Conservation (phyloP, 2,329 filamentous ascomycete genomes). For the Talaromyces verruculosus region DNA sequence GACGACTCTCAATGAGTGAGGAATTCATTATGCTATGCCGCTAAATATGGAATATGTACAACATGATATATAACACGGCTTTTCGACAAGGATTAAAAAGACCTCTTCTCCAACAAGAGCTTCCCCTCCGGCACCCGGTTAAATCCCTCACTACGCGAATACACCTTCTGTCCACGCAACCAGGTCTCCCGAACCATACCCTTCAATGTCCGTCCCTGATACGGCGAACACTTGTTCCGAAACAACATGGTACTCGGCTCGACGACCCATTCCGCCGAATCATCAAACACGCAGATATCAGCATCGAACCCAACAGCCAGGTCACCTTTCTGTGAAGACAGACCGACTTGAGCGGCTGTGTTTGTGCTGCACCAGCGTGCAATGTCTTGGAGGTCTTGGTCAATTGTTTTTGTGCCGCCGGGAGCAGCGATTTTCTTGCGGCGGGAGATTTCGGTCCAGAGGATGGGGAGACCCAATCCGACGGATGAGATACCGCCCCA, state of each 20-base stretch:
- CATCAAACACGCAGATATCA: slow-evolving; percentile 90
- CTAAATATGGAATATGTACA: slow-evolving; percentile 8
- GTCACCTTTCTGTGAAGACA: slow-evolving; percentile 78
- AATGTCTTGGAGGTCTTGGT: slow-evolving; percentile 69
- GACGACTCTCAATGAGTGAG: neutral
- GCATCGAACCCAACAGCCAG: slow-evolving; percentile 80
- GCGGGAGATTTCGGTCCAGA: slow-evolving; percentile 73
- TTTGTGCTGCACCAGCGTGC: slow-evolving; percentile 82
- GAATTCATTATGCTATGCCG: slow-evolving; percentile 5
- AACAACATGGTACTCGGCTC: slow-evolving; percentile 81
- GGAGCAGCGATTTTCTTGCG: slow-evolving; percentile 52
- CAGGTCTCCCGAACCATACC: slow-evolving; percentile 84
- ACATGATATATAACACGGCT: neutral
- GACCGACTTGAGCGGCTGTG: slow-evolving; percentile 83
- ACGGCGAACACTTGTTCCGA: slow-evolving; percentile 88
- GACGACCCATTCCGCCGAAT: slow-evolving; percentile 73
- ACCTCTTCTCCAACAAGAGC: slow-evolving; percentile 40
- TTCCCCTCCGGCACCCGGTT: slow-evolving; percentile 38
- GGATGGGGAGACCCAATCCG: slow-evolving; percentile 84
- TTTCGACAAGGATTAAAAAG: slow-evolving; percentile 7
- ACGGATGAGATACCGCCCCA: slow-evolving; percentile 97
- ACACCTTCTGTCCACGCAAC: slow-evolving; percentile 75
- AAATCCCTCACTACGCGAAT: slow-evolving; percentile 60
- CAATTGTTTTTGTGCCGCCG: slow-evolving; percentile 33
- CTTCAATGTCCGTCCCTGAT: slow-evolving; percentile 74